Conservation (phyloP, 2,329 filamentous ascomycete species). For the Pezicula radicicola region DNA sequence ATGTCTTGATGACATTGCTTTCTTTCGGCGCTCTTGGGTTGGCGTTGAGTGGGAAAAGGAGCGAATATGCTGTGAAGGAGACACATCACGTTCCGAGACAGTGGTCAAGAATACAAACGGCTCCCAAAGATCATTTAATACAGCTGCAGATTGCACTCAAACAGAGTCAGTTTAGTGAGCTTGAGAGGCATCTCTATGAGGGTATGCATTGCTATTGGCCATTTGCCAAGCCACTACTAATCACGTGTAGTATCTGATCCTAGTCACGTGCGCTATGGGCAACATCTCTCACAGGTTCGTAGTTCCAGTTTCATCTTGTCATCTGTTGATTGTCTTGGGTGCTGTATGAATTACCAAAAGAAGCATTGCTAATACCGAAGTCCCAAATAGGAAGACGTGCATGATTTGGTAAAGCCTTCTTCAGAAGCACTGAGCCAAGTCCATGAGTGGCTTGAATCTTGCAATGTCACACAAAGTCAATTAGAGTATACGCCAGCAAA, state of each 20-base stretch:
- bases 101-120: constrained; percentile 46
- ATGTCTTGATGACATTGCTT: background rate
- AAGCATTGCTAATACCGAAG: too few relatives aligned
- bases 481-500: constrained; percentile 47
- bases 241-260: constrained; percentile 27
- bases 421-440: constrained; percentile 49
- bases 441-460: constrained; percentile 48
- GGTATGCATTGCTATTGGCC: constrained; percentile 26
- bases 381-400: constrained; percentile 42
- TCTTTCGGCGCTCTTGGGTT: background rate
- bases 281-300: constrained; percentile 36
- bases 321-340: too few relatives aligned
- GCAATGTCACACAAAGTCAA: constrained; percentile 43
- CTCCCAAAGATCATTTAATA: constrained; percentile 45
- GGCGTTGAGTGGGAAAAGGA: background rate
- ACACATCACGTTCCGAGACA: constrained; percentile 46
- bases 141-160: constrained; percentile 56
- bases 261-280: constrained; percentile 49
- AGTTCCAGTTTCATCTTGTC: too few relatives aligned
- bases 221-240: constrained; percentile 2
- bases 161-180: constrained; percentile 51
- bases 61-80: constrained; percentile 50
- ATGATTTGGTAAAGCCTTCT: constrained; percentile 49
- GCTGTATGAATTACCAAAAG: too few relatives aligned
- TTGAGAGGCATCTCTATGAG: constrained; percentile 53